phyloP scores from a whole-genome alignment of 2,329 filamentous ascomycete species.

The Malbranchea zuffiana region DNA sequence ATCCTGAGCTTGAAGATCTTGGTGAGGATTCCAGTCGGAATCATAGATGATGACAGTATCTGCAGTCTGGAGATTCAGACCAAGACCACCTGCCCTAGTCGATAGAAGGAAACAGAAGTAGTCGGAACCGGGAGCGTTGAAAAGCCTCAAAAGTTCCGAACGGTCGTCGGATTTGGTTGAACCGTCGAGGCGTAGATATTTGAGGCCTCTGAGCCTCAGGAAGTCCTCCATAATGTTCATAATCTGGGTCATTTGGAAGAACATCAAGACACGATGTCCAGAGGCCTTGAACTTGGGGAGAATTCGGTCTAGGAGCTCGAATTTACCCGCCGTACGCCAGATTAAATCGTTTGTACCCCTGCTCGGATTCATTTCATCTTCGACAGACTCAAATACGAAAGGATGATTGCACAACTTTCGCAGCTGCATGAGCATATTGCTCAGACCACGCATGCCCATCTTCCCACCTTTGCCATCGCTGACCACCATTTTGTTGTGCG shows the following conservation, averaged over 20 bases:
- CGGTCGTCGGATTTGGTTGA: slow-evolving; percentile 96
- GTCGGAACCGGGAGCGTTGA: slow-evolving; percentile 80
- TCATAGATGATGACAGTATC: slow-evolving; percentile 99
- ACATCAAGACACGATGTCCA: slow-evolving; percentile 94
- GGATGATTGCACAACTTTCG: slow-evolving; percentile 98
- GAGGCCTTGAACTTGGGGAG: slow-evolving; percentile 86
- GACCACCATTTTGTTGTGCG: slow-evolving; percentile 86
- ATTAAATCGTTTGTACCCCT: slow-evolving; percentile 83
- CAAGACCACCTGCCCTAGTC: slow-evolving; percentile 92
- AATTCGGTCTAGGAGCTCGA: slow-evolving; percentile 84
- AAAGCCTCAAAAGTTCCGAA: slow-evolving; percentile 75
- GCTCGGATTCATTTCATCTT: slow-evolving; percentile 92
- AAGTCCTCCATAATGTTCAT: slow-evolving; percentile 99
- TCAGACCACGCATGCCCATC: slow-evolving; percentile 83
- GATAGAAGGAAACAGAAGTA: slow-evolving; percentile 99
- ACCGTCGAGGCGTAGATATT: slow-evolving; percentile 87
- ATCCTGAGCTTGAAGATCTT: slow-evolving; percentile 98
- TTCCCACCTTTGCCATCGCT: slow-evolving; percentile 93
- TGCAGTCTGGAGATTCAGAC: slow-evolving; percentile 91
- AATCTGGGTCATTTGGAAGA: slow-evolving; percentile 99
- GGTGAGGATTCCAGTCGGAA: slow-evolving; percentile 98
- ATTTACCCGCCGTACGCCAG: slow-evolving; percentile 94
- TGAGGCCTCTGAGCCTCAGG: slow-evolving; percentile 67
- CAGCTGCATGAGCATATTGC: slow-evolving; percentile 99
- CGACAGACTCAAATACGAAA: slow-evolving; percentile 95